phyloP scores from a whole-genome alignment of 306 rosid genomes.

The Morella rubra region DNA sequence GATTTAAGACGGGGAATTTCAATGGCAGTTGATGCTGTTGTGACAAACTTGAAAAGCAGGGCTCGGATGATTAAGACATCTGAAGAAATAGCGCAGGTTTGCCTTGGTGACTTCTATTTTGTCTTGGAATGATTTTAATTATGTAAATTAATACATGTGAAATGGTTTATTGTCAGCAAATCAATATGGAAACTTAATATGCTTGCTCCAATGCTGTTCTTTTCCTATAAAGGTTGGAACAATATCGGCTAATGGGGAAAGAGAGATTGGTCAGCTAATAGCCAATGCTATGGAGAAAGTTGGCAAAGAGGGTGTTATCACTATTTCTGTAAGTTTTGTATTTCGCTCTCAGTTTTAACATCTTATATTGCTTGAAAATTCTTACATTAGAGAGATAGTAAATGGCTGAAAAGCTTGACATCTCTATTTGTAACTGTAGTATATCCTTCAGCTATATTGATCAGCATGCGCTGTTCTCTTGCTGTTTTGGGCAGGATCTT shows the following conservation, averaged over 20 bases:
- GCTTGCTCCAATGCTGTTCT: conserved; percentile 1
- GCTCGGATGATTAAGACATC: conserved; percentile 54
- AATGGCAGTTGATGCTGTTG: conserved; percentile 59
- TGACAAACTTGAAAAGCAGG: conserved; percentile 55
- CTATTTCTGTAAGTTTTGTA: conserved; percentile 44
- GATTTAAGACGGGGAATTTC: conserved; percentile 54
- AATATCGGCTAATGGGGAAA: conserved; percentile 60
- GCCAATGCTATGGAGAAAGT: conserved; percentile 64
- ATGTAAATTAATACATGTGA: background rate
- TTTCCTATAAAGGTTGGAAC: conserved; percentile 45
- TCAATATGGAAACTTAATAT: background rate
- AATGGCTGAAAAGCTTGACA: background rate
- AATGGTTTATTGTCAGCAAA: background rate
- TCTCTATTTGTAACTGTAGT: background rate
- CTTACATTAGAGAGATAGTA: background rate
- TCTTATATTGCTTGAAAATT: background rate
- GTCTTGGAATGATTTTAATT: background rate
- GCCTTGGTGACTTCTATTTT: background rate
- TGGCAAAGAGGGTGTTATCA: conserved; percentile 57
- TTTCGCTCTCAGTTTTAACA: background rate
- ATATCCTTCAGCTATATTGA: background rate
- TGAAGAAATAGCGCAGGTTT: conserved; percentile 58
- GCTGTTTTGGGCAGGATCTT: background rate
- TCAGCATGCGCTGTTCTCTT: background rate
- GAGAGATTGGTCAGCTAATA: conserved; percentile 56